Base-by-base conservation (phyloP, 208 protist species). In the Endotrypanum monterogeii region DNA sequence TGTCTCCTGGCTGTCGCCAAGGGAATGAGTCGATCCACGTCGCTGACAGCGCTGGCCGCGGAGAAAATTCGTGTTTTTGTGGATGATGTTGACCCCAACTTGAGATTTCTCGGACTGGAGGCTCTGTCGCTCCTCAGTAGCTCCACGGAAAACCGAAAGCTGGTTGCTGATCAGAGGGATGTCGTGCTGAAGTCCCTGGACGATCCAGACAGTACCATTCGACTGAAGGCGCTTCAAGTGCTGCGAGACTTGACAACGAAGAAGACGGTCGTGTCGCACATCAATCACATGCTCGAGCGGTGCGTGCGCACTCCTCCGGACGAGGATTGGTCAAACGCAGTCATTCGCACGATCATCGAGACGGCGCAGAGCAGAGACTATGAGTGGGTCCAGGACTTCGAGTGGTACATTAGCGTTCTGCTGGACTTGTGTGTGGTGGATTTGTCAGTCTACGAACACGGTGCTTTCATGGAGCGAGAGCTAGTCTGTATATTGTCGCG, bases 101-200 rank as follows among this genome's bases (percentile, higher is more conserved):
- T 99, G n/a, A 99, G 99, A 80, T 99, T 99, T 79, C 87, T 99
- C 30, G 99, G 98, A 44, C 84, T 99, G 14, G 80, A 99, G 35
- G 98, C 92, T 18, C 81, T 99, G 48, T 85, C 86, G 55, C 96
- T 96, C 25, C 87, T 99, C 41, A 95, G 98, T 68, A 11, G 51
- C 20, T 62, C 75, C 72, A 60, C 90, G 70, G 86, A 90, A 30
- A 89, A 98, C 78, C 95, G 98, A 28, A 98, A 98, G 76, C 85
- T 97, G 18, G 87, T 99, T 0, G 62, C 73, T 2, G 94, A 98
- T 56, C 92, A 98, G 69, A 86, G 94, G 3, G 94, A 98, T n/a
- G 74, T 92, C 5, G 91, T 99, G 57, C 62, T 99, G 54, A 63
- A 78, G 9, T 99, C 98, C 82, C 81, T 99, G 1, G 90, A 99